A percentile compares a stretch with the other conserved stretches of the same genome.
These are phyloP conservation scores for Pichia sorboxylosa DNA, from an alignment of 1,139 yeast species.

Conservation along the genomic window DNA sequence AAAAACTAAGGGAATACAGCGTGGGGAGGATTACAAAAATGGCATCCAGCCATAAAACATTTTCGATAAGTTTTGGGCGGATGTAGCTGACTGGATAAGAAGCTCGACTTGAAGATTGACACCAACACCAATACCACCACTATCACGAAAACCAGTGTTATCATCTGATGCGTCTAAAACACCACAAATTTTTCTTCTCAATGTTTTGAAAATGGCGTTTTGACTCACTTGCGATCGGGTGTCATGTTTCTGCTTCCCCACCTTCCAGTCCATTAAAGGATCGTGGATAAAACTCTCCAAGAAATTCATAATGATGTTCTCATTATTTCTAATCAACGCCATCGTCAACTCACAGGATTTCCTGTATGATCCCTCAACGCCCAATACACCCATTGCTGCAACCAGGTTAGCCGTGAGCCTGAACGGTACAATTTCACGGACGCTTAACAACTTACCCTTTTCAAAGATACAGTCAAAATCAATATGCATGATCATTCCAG, in stretches of 20 bases:
- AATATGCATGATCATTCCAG: slow-evolving; percentile 81
- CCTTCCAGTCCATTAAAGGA: slow-evolving; percentile 65
- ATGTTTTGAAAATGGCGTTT: slow-evolving; percentile 53
- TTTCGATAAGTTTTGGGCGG: slow-evolving; percentile 55
- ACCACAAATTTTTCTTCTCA: slow-evolving; percentile 77
- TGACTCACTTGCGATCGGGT: slow-evolving; percentile 7
- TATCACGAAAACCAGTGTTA: slow-evolving; percentile 24
- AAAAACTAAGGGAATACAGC: no score
- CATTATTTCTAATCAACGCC: slow-evolving; percentile 60
- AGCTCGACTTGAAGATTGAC: slow-evolving; percentile 90
- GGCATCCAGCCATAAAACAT: slow-evolving; percentile 98
- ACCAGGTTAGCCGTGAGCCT: slow-evolving; percentile 78
- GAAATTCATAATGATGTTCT: slow-evolving; percentile 81
- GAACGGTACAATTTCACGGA: slow-evolving; percentile 92
- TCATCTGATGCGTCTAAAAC: slow-evolving; percentile 56
- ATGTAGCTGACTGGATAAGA: slow-evolving; percentile 73
- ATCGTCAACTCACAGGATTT: slow-evolving; percentile 80
- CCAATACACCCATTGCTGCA: slow-evolving; percentile 85
- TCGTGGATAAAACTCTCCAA: slow-evolving; percentile 89
- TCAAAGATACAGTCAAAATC: slow-evolving; percentile 95
- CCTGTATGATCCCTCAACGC: slow-evolving; percentile 85
- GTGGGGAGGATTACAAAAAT: slow-evolving; percentile 9
- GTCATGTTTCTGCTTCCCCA: slow-evolving; percentile 13
- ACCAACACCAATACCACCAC: slow-evolving; percentile 65
- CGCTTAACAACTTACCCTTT: slow-evolving; percentile 49